Evolutionary conservation across 2,329 filamentous ascomycete genomes (phyloP).

Genomic region (Claviceps sorghi): DNA sequence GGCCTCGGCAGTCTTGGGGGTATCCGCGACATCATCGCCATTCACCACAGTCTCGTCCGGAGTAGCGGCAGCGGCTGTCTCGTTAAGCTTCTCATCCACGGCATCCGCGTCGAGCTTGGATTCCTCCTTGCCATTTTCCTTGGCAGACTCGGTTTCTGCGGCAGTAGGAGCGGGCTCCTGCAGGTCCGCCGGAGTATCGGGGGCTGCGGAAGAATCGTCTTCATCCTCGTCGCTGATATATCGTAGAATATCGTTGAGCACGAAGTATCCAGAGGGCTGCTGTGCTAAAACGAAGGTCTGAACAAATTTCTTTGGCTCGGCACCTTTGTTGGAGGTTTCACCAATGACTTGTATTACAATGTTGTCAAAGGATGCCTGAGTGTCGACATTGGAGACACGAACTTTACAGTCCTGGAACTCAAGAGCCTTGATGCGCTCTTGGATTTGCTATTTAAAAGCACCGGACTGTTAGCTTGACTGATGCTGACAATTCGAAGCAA

Average conservation of each 20-base stretch:
- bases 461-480: constrained; percentile 6
- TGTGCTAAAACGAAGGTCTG: constrained; percentile 96
- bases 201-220: constrained; percentile 36
- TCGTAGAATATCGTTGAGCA: constrained; percentile 94
- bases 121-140: constrained; percentile 38
- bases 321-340: constrained; percentile 87
- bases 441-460: constrained; percentile 55
- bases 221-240: constrained; percentile 79
- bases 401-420: constrained; percentile 98
- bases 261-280: constrained; percentile 94
- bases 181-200: constrained; percentile 16
- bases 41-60: background rate
- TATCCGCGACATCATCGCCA: constrained; percentile 13
- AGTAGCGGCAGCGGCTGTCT: constrained; percentile 13
- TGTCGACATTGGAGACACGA: constrained; percentile 93
- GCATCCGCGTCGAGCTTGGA: constrained; percentile 18
- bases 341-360: constrained; percentile 98
- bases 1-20: constrained; percentile 21
- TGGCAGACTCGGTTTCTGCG: constrained; percentile 15
- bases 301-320: constrained; percentile 86
- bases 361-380: constrained; percentile 79
- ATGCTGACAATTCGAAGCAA: background rate
- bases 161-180: constrained; percentile 16
- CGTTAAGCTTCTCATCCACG: constrained; percentile 23
- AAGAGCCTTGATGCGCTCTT: constrained; percentile 83